Conservation (phyloP, 2,329 filamentous ascomycete genomes). For the Sclerotinia glacialis region DNA sequence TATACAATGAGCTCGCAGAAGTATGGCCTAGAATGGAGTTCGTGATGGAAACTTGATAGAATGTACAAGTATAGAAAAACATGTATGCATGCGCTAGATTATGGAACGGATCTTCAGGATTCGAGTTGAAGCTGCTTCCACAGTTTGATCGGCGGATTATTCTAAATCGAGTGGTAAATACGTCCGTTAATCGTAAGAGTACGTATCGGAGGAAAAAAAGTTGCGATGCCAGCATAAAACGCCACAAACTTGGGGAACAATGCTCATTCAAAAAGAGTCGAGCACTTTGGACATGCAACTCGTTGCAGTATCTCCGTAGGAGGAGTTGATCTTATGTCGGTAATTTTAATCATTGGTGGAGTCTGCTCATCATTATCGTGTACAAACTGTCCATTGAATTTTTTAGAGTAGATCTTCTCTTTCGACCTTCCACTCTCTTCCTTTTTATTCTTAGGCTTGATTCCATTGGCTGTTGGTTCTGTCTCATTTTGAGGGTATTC, state of each 20-base stretch:
- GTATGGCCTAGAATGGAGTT: background rate
- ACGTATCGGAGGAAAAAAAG: background rate
- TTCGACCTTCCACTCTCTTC: constrained; percentile 11
- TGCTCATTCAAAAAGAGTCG: constrained; percentile 28
- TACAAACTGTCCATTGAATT: constrained; percentile 31
- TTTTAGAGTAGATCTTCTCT: constrained; percentile 28
- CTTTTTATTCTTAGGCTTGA: constrained; percentile 26
- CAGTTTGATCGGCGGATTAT: background rate
- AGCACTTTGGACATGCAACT: constrained; percentile 35
- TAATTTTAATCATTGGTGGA: constrained; percentile 29
- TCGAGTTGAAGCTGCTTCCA: background rate
- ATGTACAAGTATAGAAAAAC: background rate
- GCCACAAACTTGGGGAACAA: background rate
- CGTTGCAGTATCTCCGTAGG: constrained; percentile 27
- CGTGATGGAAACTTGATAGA: background rate
- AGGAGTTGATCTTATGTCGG: constrained; percentile 27
- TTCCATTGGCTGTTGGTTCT: constrained; percentile 23
- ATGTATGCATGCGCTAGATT: background rate
- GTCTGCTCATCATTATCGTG: constrained; percentile 17
- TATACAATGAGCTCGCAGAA: background rate
- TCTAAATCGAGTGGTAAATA: background rate
- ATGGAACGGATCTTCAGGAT: background rate
- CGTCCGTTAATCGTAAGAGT: constrained; percentile 10
- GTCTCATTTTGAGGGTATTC: constrained; percentile 24
- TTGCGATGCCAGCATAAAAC: background rate